Conservation (phyloP, 2,329 filamentous ascomycete species). For the Microsporum canis region DNA sequence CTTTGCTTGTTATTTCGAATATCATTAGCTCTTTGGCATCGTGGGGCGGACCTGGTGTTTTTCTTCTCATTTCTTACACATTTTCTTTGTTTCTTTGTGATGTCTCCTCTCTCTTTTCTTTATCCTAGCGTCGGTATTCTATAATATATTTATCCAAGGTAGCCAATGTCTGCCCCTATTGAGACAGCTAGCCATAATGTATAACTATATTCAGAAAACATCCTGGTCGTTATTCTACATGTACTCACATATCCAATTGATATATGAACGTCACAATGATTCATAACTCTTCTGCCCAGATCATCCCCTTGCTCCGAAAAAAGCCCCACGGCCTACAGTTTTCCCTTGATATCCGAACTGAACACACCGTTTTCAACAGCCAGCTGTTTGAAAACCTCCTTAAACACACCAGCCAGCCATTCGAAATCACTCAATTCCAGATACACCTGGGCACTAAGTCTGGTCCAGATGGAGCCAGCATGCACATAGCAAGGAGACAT, state of each 20-base stretch:
- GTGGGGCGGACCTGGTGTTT: background rate
- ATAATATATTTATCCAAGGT: background rate
- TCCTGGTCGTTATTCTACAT: no score
- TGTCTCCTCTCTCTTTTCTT: background rate
- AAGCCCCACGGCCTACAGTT: background rate
- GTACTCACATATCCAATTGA: no score
- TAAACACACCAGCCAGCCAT: conserved; percentile 51
- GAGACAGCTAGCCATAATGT: no score
- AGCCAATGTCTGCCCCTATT: no score
- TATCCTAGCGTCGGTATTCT: background rate
- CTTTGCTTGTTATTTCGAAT: background rate
- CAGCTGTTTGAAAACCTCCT: conserved; percentile 44
- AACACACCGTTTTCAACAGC: conserved; percentile 14
- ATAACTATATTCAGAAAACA: no score
- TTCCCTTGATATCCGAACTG: background rate
- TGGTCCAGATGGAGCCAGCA: conserved; percentile 52
- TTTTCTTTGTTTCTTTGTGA: background rate
- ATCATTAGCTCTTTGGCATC: background rate
- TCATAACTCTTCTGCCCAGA: no score
- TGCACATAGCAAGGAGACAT: conserved; percentile 58
- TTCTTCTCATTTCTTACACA: background rate
- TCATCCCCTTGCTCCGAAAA: background rate
- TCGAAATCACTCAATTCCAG: conserved; percentile 70
- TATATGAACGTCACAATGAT: no score
- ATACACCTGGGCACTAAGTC: conserved; percentile 74